Base-by-base conservation (phyloP, 2,329 filamentous ascomycete species). In the Microdochium paspali region DNA sequence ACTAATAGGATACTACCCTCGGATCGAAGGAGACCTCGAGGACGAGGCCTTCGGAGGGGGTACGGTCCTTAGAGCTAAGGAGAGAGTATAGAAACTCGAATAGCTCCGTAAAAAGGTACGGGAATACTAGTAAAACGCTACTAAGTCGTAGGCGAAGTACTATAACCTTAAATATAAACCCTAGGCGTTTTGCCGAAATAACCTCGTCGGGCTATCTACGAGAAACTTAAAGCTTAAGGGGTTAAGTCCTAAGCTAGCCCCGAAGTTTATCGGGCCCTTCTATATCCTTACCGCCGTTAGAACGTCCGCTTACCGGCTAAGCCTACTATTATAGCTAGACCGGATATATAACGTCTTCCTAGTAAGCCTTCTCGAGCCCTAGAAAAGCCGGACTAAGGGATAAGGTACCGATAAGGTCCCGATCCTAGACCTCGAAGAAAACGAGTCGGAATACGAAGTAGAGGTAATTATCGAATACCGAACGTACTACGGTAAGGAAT, bases 1-100 rank as follows among this genome's bases (percentile, higher is more conserved):
- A n/a, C n/a, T n/a, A n/a, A 47, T 21, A 53, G 46, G 53, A 1
- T 55, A 46, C 32, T 21, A 57, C 18, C 47, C 53, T 26, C 24
- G 23, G 4, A n/a, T 45, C 6, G 20, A 13, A 6, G 23, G 6
- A 9, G 40, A 24, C 23, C 40, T 28, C 40, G 43, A 24, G 46
- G 35, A 46, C n/a, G 21, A 24, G 46, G 21, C 18, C 7, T 1
- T 21, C n/a, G n/a, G 28, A 23, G 24, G 1, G 26, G 15, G 0
- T 40, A 10, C 1, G 12, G 35, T 40, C 35, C 20, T 15, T 32
- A 32, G 21, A 1, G 30, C 42, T 50, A 4, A 51, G 26, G 4
- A 30, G 10, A 4, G 44, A n/a, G 13, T 46, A 32, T 2, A 24
- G 24, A 5, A 13, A 28, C 0, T 42, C 44, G 3, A 24, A 23